Percentiles rank a stretch among this genome's conserved stretches.
These are phyloP conservation scores for Ceratobasidium sp. DNA, from an alignment of 1,284 basidiomycete species.

Conservation along the genomic window DNA sequence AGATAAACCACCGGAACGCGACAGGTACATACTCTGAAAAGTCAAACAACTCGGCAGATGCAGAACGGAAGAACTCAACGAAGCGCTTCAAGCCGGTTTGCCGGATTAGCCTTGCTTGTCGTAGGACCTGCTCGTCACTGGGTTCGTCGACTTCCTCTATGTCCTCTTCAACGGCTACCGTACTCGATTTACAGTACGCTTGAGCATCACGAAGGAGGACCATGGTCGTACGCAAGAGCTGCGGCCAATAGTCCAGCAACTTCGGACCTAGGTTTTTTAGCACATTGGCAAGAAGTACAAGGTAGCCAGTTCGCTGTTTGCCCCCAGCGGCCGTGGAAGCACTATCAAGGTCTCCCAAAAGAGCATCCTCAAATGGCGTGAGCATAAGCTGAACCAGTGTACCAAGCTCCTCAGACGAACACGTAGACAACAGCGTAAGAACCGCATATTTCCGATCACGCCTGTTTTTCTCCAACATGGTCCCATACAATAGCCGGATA, in stretches of 20 bases:
- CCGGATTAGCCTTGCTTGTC: slow-evolving; percentile 67
- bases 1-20: slow-evolving; percentile 79
- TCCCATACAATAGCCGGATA: slow-evolving; percentile 86
- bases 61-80: slow-evolving; percentile 80
- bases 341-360: slow-evolving; percentile 47
- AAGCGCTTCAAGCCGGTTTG: slow-evolving; percentile 88
- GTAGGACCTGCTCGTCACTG: slow-evolving; percentile 21
- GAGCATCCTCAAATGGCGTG: slow-evolving; percentile 65
- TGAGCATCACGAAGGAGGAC: slow-evolving; percentile 75
- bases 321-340: slow-evolving; percentile 47
- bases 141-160: slow-evolving; percentile 50
- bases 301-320: slow-evolving; percentile 84
- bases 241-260: slow-evolving; percentile 75
- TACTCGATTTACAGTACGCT: slow-evolving; percentile 54
- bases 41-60: slow-evolving; percentile 73
- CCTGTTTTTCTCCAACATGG: slow-evolving; percentile 86
- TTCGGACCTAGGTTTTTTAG: slow-evolving; percentile 81
- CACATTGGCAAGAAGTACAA: slow-evolving; percentile 86
- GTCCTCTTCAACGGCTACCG: slow-evolving; percentile 51
- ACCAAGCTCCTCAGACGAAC: slow-evolving; percentile 76
- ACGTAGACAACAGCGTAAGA: slow-evolving; percentile 76
- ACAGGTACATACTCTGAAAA: slow-evolving; percentile 75
- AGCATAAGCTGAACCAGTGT: slow-evolving; percentile 92
- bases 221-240: slow-evolving; percentile 73
- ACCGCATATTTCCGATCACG: slow-evolving; percentile 81